Percentiles rank a stretch among this genome's conserved stretches.
Evolutionary conservation across 768 basidiomycete genomes (phyloP).

Genomic region (Infundibulicybe gibba): DNA sequence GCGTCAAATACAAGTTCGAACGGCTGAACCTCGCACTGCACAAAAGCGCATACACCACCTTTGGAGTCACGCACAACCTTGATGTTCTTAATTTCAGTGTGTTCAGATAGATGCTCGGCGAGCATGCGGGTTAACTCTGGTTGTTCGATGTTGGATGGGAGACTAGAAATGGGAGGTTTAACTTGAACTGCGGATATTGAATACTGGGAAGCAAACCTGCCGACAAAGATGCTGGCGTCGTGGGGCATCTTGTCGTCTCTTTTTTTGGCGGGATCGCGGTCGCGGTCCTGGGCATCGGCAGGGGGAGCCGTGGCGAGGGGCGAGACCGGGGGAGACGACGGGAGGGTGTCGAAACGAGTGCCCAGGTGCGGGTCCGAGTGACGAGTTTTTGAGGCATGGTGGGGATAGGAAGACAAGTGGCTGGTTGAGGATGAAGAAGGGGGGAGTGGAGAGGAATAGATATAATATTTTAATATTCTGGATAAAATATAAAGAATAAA

Average conservation of each 20-base stretch:
- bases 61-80: slow-evolving; percentile 73
- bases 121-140: slow-evolving; percentile 58
- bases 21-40: slow-evolving; percentile 71
- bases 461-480: slow-evolving; percentile 1
- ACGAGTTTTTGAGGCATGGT: slow-evolving; percentile 42
- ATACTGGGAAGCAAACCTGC: slow-evolving; percentile 43
- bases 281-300: not conserved
- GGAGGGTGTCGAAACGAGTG: slow-evolving; percentile 67
- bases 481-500: not conserved
- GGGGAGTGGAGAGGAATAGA: slow-evolving; percentile 10
- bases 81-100: slow-evolving; percentile 63
- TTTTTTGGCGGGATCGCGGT: slow-evolving; percentile 15
- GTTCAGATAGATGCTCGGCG: slow-evolving; percentile 61
- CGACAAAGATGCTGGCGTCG: slow-evolving; percentile 82
- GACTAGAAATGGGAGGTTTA: slow-evolving; percentile 31
- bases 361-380: slow-evolving; percentile 52
- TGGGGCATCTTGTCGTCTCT: slow-evolving; percentile 54
- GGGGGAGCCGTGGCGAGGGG: slow-evolving; percentile 19
- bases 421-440: slow-evolving; percentile 13
- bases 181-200: not conserved
- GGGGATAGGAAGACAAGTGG: slow-evolving; percentile 19
- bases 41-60: slow-evolving; percentile 80
- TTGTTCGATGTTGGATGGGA: slow-evolving; percentile 68
- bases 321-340: slow-evolving; percentile 43
- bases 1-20: slow-evolving; percentile 4